Evolutionary conservation across 140 eudicot genomes (phyloP).

Genomic region (Flaveria floridana): DNA sequence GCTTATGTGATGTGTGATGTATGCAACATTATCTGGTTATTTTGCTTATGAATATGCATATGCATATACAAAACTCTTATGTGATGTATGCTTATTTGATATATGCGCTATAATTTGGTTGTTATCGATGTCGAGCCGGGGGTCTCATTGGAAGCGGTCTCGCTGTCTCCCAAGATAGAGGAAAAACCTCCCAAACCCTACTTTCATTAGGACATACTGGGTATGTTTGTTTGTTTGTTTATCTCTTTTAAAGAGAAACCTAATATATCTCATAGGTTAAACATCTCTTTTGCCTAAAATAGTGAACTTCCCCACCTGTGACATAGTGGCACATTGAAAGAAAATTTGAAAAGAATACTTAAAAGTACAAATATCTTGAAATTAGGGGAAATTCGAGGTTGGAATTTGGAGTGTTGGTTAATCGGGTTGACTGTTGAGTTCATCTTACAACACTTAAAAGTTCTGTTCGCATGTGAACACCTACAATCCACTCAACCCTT

Average conservation of each 20-base stretch:
- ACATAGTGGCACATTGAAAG: not conserved
- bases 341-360: not conserved
- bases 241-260: not conserved
- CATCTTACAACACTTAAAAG: not conserved
- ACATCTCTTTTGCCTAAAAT: not conserved
- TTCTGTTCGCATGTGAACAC: not conserved
- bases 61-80: too few species aligned
- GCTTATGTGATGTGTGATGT: too few species aligned
- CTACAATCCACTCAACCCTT: not conserved
- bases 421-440: not conserved
- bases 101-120: too few species aligned
- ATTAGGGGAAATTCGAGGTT: not conserved
- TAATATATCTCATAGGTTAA: not conserved
- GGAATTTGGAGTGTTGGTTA: not conserved
- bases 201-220: too few species aligned
- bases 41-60: too few species aligned
- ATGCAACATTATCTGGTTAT: too few species aligned
- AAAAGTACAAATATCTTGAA: not conserved
- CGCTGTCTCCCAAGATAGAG: too few species aligned
- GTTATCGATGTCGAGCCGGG: too few species aligned
- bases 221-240: too few species aligned
- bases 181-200: too few species aligned
- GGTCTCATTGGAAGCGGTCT: too few species aligned
- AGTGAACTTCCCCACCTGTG: not conserved
- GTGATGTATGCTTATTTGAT: too few species aligned